phyloP scores from a whole-genome alignment of 257 asterid genomes.

The Thymus quinquecostatus region DNA sequence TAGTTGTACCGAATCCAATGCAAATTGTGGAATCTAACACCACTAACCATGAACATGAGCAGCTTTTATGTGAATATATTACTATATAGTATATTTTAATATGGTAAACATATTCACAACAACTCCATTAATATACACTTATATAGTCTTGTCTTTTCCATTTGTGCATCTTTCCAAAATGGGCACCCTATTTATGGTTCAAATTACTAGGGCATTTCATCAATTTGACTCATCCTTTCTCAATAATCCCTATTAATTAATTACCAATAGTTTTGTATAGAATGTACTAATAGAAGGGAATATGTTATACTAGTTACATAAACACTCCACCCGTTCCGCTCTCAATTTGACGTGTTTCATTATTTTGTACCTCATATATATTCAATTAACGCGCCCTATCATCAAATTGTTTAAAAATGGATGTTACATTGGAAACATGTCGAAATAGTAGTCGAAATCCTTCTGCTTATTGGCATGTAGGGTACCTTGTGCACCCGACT shows the following conservation, averaged over 20 bases:
- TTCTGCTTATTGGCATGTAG: too few relatives aligned
- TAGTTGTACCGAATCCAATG: background rate
- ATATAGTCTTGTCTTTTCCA: background rate
- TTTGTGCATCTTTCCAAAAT: background rate
- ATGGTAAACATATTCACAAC: background rate
- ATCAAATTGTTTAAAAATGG: too few relatives aligned
- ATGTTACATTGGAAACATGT: too few relatives aligned
- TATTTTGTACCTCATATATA: too few relatives aligned
- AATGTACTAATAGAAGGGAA: background rate
- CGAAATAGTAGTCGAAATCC: too few relatives aligned
- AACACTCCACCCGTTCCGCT: too few relatives aligned
- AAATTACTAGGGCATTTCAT: too few relatives aligned
- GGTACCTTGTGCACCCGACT: too few relatives aligned
- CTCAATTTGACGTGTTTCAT: too few relatives aligned
- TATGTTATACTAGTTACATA: too few relatives aligned
- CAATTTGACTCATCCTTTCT: background rate
- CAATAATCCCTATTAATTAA: background rate
- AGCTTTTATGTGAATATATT: background rate
- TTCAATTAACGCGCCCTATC: too few relatives aligned
- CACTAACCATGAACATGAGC: constrained; percentile 9
- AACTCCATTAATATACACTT: constrained; percentile 7
- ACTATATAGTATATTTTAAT: background rate
- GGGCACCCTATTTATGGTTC: background rate
- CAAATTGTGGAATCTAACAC: constrained; percentile 23
- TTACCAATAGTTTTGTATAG: background rate